Base-by-base conservation (phyloP, 306 rosid genomes). In the Inga oerstediana region DNA sequence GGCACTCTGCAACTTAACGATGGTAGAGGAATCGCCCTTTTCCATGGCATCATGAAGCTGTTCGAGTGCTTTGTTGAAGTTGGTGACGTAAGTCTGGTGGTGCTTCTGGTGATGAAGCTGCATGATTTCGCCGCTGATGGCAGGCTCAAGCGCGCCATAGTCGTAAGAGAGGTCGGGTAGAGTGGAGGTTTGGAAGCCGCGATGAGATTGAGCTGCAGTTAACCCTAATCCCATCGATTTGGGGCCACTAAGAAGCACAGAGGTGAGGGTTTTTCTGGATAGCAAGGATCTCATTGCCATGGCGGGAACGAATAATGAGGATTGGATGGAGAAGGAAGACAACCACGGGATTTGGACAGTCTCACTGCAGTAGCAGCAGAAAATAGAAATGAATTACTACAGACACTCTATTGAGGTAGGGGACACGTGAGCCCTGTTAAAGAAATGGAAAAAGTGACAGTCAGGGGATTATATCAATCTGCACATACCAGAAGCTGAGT, bases 81-180 rank as follows among this genome's bases (percentile, higher is more conserved):
- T 97, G 83, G 97, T 94, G 86, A 97, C 15, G 85, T 97, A 97
- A 75, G 97, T 56, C 91, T 92, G 99, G 79, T 92, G 97, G 78
- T 93, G 98, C 88, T 92, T 96, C 90, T 92, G 97, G 74, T 94
- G 98, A 62, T 96, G 99, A 64, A 96, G 85, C 80, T 88, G 93
- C 99, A 97, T 94, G 88, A 94, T 94, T 75, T 97, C 95, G 74
- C 87, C 97, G 86, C 96, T 92, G 72, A 97, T 90, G 41, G 87
- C 94, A 0, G 99, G 99, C 84, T 97, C 97, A 7, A 97, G 91
- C 0, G 97, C 94, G 69, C 97, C 95, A 59, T 91, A 94, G 83
- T 92, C 99, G 80, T 96, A 96, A 10, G 88, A 77, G 15, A 96
- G 98, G 86, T 94, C 97, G 45, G 99, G 99, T 5, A 96, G 90